These are phyloP conservation scores for Moringa oleifera DNA, from an alignment of 345 rosid species.

Conservation along the genomic window DNA sequence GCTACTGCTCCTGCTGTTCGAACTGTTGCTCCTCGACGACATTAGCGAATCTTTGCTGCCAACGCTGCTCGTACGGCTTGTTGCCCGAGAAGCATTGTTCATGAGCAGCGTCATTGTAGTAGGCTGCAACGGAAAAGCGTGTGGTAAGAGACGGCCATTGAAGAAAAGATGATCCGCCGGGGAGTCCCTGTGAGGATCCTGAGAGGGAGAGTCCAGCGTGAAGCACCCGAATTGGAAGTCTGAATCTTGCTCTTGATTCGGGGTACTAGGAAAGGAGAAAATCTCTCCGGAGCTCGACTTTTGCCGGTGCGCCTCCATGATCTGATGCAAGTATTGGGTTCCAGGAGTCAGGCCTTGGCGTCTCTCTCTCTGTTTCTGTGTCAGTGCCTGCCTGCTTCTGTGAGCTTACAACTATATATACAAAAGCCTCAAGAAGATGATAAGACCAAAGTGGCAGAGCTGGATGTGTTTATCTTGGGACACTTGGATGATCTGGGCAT, in stretches of 20 bases:
- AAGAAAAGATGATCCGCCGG: conserved; percentile 84
- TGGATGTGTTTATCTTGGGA: conserved; percentile 10
- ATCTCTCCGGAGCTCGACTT: conserved; percentile 22
- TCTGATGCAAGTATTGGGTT: conserved; percentile 1
- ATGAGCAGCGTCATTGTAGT: conserved; percentile 7
- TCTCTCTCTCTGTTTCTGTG: neutral
- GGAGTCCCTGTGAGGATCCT: conserved; percentile 43
- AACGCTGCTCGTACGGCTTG: conserved; percentile 51
- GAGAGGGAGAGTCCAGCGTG: conserved; percentile 54
- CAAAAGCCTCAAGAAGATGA: too few species aligned
- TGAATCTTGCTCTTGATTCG: conserved; percentile 28
- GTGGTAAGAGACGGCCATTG: conserved; percentile 80
- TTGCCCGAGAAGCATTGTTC: conserved; percentile 9
- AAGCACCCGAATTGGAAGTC: conserved; percentile 70
- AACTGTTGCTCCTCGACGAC: conserved; percentile 67
- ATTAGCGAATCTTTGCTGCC: conserved; percentile 42
- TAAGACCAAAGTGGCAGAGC: too few species aligned
- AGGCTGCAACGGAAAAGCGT: conserved; percentile 43
- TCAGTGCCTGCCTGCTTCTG: conserved; percentile 8
- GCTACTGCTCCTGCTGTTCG: conserved; percentile 65
- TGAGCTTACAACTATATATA: conserved; percentile 13
- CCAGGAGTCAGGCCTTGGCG: too few species aligned
- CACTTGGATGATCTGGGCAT: conserved; percentile 25
- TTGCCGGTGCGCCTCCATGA: conserved; percentile 27
- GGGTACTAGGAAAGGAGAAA: conserved; percentile 44